These are phyloP conservation scores for Hyaloscypha hepaticicola DNA, from an alignment of 495 filamentous ascomycete genomes.

Conservation along the genomic window DNA sequence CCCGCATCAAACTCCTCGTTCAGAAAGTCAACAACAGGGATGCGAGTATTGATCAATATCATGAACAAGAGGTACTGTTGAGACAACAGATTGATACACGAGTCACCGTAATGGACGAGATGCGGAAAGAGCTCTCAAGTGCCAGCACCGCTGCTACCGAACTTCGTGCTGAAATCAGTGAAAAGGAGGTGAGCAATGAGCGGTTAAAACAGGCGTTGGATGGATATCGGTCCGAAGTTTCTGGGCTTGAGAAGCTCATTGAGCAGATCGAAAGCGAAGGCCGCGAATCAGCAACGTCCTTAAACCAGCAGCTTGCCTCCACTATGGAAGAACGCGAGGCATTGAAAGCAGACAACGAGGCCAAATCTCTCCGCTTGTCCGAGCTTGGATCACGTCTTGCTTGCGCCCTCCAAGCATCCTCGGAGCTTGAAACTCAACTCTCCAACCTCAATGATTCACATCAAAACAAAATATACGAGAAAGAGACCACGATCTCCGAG, in stretches of 20 bases:
- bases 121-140: slow-evolving; percentile 45
- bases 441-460: slow-evolving; percentile 4
- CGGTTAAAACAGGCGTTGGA: slow-evolving; percentile 61
- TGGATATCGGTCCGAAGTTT: slow-evolving; percentile 63
- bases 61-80: slow-evolving; percentile 43
- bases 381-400: slow-evolving; percentile 39
- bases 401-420: neutral
- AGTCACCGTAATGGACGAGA: slow-evolving; percentile 40
- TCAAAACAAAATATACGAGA: slow-evolving; percentile 9
- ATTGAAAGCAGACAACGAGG: slow-evolving; percentile 20
- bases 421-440: slow-evolving; percentile 24
- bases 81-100: slow-evolving; percentile 48
- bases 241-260: slow-evolving; percentile 60
- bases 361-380: slow-evolving; percentile 33
- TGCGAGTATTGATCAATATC: slow-evolving; percentile 56
- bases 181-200: slow-evolving; percentile 57
- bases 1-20: slow-evolving; percentile 42
- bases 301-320: slow-evolving; percentile 35
- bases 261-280: slow-evolving; percentile 58
- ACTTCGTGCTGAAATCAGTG: slow-evolving; percentile 51
- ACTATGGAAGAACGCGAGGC: slow-evolving; percentile 27
- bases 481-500: slow-evolving; percentile 14
- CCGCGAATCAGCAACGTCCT: slow-evolving; percentile 30
- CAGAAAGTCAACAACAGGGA: slow-evolving; percentile 52
- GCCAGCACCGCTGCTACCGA: slow-evolving; percentile 46